Evolutionary conservation across 2,329 filamentous ascomycete genomes (phyloP), one percentile per base, ranked within the genome.

Genomic region (Monosporascus sp.): DNA sequence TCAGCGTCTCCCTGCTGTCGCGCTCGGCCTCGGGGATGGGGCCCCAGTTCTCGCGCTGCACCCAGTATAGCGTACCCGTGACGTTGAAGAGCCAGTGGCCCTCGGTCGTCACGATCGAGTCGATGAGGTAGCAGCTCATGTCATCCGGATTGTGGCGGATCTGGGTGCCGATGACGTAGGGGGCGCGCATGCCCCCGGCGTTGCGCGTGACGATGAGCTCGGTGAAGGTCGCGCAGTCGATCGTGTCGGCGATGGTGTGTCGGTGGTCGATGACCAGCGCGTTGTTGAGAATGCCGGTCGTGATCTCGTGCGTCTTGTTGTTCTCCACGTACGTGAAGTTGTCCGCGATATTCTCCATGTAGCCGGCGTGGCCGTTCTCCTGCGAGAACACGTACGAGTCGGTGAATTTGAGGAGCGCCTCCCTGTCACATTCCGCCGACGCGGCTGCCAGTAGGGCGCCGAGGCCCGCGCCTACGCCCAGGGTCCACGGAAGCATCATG

Each of bases 71-170:
- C 26, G 68, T 70, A 31, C 63, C 60, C n/a, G 65, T 55, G 3
- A 68, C 64, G 59, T 71, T 65, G 62, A 73, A 73, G 8, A 70
- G 60, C 69, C 70, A 72, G 27, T 68, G 66, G 9, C 64, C 64
- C 0, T 64, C 65, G 3, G 66, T 65, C 7, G 69, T 70, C 8
- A 65, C 65, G 45, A 69, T 58, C 7, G 62, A 55, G 56, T 72
- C 69, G 43, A 72, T 64, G 14, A 68, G 60, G 24, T 63, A 60
- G 27, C 62, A 50, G 48, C 59, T 61, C 51, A 62, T 51, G 50
- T 63, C 60, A 3, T 45, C 55, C 4, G 60, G 53, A 43, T 54
- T 56, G 55, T 71, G 67, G 8, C 63, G 65, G 51, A 72, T 65
- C 58, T 72, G 70, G 6, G 66, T 66, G 37, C 68, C 70, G 53